Evolutionary conservation across 345 rosid species (phyloP).

Genomic region (Acer yangbiense): DNA sequence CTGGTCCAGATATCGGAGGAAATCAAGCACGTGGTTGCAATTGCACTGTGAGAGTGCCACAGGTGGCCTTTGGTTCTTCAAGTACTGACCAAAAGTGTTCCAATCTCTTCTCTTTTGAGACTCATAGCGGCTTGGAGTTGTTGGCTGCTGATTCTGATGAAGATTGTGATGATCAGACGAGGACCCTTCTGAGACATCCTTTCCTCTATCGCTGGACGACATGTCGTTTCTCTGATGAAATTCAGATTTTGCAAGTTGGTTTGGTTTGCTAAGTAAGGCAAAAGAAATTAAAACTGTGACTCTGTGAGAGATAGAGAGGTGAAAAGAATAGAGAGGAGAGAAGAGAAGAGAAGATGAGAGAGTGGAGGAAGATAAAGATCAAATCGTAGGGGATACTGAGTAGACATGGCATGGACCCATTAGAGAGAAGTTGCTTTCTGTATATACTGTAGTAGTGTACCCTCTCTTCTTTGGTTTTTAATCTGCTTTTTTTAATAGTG

Average conservation of each 20-base stretch:
- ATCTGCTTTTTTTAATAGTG: background rate
- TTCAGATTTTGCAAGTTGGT: background rate
- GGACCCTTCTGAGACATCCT: conserved; percentile 41
- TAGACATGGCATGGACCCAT: conserved; percentile 49
- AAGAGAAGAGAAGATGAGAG: conserved; percentile 31
- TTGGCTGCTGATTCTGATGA: conserved; percentile 14
- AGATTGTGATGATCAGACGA: conserved; percentile 23
- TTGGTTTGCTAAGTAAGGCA: conserved; percentile 29
- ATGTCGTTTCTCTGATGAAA: conserved; percentile 16
- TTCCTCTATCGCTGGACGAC: conserved; percentile 59
- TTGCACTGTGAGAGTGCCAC: conserved; percentile 65
- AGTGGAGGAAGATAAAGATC: conserved; percentile 37
- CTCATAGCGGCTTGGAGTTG: conserved; percentile 73
- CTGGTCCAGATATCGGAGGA: conserved; percentile 75
- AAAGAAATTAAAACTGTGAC: conserved; percentile 4
- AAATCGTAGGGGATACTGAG: conserved; percentile 40
- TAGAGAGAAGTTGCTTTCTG: conserved; percentile 31
- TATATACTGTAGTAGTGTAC: background rate
- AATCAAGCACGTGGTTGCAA: conserved; percentile 67
- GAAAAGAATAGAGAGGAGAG: conserved; percentile 42
- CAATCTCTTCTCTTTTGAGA: conserved; percentile 82
- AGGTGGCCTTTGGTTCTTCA: conserved; percentile 70
- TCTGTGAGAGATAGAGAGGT: conserved; percentile 16
- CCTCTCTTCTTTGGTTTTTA: conserved; percentile 4
- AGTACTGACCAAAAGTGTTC: conserved; percentile 80